phyloP scores from a whole-genome alignment of 106 monocot species.

The Alisma plantagoaquatica region DNA sequence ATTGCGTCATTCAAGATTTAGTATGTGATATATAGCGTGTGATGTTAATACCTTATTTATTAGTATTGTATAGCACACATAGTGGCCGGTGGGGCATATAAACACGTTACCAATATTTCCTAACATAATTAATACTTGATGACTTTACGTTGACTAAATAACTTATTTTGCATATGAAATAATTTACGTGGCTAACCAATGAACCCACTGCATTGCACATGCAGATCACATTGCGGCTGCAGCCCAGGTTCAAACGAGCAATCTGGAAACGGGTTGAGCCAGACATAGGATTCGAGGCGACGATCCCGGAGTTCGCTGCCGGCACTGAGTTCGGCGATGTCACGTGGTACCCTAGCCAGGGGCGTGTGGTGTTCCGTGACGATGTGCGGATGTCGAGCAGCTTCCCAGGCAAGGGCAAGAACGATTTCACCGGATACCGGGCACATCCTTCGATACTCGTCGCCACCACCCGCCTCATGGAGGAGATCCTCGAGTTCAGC shows the following conservation, averaged over 20 bases:
- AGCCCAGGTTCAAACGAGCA: slow-evolving; percentile 11
- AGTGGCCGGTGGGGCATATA: no score
- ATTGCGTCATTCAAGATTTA: no score
- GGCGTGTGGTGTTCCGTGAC: slow-evolving; percentile 3
- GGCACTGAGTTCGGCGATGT: slow-evolving; percentile 10
- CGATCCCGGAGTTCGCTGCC: not conserved
- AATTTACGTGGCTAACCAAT: no score
- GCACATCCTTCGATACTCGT: slow-evolving; percentile 3
- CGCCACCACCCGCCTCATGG: not conserved
- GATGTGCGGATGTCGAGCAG: slow-evolving; percentile 8
- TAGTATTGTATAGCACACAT: no score
- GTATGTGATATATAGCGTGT: no score
- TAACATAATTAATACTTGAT: no score
- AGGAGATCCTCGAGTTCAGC: slow-evolving; percentile 9
- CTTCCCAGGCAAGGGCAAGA: slow-evolving; percentile 8
- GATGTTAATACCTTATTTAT: no score
- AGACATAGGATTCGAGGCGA: not conserved
- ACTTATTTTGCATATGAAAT: no score
- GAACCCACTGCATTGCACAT: no score
- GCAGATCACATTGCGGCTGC: slow-evolving; percentile 6
- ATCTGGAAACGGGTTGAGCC: not conserved
- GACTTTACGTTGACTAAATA: no score
- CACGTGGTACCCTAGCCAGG: slow-evolving; percentile 4
- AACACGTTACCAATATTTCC: no score
- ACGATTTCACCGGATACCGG: slow-evolving; percentile 16